phyloP scores from a whole-genome alignment of 2,329 filamentous ascomycete genomes.

The Xylariaceae sp. region DNA sequence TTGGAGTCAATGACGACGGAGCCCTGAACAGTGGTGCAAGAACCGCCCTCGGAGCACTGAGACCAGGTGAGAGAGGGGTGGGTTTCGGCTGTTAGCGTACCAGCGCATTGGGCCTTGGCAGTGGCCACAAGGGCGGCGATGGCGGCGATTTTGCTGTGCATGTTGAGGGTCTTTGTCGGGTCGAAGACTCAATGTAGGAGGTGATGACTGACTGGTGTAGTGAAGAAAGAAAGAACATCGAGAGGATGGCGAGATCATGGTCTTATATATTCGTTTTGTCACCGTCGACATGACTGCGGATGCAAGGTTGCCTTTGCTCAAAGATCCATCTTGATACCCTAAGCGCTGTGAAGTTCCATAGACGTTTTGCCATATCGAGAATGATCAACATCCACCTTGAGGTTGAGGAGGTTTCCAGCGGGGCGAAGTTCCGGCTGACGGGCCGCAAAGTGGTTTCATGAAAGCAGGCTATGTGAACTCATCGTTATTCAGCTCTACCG shows the following conservation, averaged over 20 bases:
- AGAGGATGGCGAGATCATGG: conserved; percentile 16
- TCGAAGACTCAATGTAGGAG: conserved; percentile 3
- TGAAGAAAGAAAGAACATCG: conserved; percentile 13
- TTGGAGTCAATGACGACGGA: conserved; percentile 46
- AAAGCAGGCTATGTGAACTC: conserved; percentile 3
- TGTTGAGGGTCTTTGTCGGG: conserved; percentile 17
- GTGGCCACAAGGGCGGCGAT: conserved; percentile 35
- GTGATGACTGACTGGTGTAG: conserved; percentile 11
- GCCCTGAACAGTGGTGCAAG: conserved; percentile 39
- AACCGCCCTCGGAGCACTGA: conserved; percentile 38
- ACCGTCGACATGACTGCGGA: background rate
- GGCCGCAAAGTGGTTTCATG: conserved; percentile 15
- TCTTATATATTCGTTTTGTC: conserved; percentile 18
- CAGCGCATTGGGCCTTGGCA: conserved; percentile 39
- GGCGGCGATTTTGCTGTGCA: conserved; percentile 29
- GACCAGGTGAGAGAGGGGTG: conserved; percentile 44
- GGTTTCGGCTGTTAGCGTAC: conserved; percentile 37
- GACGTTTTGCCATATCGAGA: conserved; percentile 15
- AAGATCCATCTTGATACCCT: background rate
- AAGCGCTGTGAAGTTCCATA: background rate
- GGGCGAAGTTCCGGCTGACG: conserved; percentile 19
- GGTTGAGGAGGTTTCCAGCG: conserved; percentile 5
- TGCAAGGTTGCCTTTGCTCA: background rate
- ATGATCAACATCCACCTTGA: conserved; percentile 6
- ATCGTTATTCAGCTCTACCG: background rate